Base-by-base conservation (phyloP, 2,329 filamentous ascomycete species). In the Corinectria fuckeliana region DNA sequence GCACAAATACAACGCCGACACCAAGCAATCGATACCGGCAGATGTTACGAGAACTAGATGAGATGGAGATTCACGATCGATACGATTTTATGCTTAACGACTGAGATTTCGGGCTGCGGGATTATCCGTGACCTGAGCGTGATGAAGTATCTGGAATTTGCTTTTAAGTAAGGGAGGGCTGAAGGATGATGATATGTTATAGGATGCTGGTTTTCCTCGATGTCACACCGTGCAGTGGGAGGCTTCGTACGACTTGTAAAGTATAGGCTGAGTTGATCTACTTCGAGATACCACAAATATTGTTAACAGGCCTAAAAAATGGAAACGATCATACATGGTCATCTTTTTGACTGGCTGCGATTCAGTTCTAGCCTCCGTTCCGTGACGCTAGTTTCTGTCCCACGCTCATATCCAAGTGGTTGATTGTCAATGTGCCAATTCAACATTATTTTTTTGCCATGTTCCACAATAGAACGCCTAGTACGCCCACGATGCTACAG, bases 401-500 rank as follows among this genome's bases (percentile, higher is more conserved):
- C 45, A 56, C 48, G 13, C 25, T 51, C 26, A 28, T 38, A 50
- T 59, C 50, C 36, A 57, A 41, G 51, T n/a, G 26, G 41, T 25
- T 25, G 38, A 54, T 42, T 39, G 25, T 18, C 34, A 48, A 53
- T 52, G 13, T 45, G 36, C 50, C 39, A 60, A 60, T 47, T 50
- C 25, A 39, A 49, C 14, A 32, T n/a, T n/a, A 14, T 13, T 18
- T 23, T 53, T 60, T 56, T 56, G 38, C 44, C 30, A 38, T 38
- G 20, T 61, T 60, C 58, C 60, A 54, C 63, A 64, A 57, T 48
- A 53, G 39, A 74, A 77, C 75, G 72, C 74, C 75, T 60, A 67
- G 60, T 71, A 67, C 72, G 70, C 72, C 71, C 51, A 62, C 36
- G 45, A 72, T 72, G 64, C 65, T 67, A 56, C 56, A 60, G 49